These are phyloP conservation scores for Penicillium polonicum DNA, from an alignment of 2,329 filamentous ascomycete genomes.

Conservation along the genomic window DNA sequence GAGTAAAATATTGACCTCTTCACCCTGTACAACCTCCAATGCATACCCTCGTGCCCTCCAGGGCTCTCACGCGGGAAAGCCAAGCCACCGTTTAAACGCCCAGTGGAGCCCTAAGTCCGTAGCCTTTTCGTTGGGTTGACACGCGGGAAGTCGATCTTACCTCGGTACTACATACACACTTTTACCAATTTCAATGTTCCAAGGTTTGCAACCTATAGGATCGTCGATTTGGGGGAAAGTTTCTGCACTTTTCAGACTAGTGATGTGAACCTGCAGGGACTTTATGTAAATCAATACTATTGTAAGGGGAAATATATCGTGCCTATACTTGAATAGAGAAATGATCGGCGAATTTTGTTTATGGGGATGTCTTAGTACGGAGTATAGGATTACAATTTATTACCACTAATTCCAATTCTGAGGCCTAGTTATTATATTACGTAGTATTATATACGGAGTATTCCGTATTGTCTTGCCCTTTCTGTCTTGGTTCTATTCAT, in stretches of 20 bases:
- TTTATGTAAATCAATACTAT: neutral
- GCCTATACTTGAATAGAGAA: neutral
- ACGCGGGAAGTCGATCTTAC: constrained; percentile 25
- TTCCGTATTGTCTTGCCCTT: neutral
- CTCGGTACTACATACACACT: constrained; percentile 2
- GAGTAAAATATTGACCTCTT: neutral
- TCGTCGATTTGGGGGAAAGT: neutral
- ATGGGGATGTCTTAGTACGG: neutral
- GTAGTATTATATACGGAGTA: neutral
- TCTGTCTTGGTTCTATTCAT: neutral
- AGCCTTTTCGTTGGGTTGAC: constrained; percentile 16
- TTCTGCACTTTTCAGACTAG: neutral
- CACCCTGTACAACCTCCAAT: neutral
- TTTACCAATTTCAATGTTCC: neutral
- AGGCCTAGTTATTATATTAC: neutral
- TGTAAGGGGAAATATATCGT: neutral
- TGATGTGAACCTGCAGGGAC: neutral
- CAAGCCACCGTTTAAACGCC: constrained; percentile 23
- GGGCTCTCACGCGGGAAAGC: constrained; percentile 7
- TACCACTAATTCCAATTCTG: neutral
- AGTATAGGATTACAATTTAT: neutral
- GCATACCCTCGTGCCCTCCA: constrained; percentile 13
- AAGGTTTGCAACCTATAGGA: neutral
- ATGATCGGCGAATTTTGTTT: neutral
- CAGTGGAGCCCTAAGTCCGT: constrained; percentile 16